A percentile compares a stretch with the other conserved stretches of the same genome.
Evolutionary conservation across 257 asterid genomes (phyloP).

Genomic region (Ocimum tenuiflorum): DNA sequence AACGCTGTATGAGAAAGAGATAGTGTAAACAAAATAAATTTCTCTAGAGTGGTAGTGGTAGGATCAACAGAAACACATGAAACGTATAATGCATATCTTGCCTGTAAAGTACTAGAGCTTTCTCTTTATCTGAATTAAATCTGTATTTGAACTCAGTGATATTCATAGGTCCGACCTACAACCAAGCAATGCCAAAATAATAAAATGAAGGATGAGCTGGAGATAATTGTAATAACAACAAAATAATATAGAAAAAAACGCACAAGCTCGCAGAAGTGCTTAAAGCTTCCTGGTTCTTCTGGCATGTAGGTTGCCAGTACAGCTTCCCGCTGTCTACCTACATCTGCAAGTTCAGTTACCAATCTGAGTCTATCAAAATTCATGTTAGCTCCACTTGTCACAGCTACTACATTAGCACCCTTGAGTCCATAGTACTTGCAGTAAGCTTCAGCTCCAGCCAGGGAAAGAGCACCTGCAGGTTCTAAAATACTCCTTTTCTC

Average conservation of each 20-base stretch:
- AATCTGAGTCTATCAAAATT: slow-evolving; percentile 84
- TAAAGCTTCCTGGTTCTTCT: slow-evolving; percentile 77
- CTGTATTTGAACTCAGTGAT: slow-evolving; percentile 86
- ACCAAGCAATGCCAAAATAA: slow-evolving; percentile 4
- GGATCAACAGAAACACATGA: slow-evolving; percentile 2
- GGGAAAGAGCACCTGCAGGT: slow-evolving; percentile 97
- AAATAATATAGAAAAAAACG: slow-evolving; percentile 13
- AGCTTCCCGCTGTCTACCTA: slow-evolving; percentile 81
- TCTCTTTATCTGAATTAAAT: slow-evolving; percentile 55
- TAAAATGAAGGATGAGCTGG: background rate
- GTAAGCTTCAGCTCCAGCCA: slow-evolving; percentile 95
- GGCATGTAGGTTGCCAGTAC: slow-evolving; percentile 77
- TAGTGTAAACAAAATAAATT: background rate
- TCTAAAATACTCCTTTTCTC: slow-evolving; percentile 94
- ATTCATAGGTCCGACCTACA: slow-evolving; percentile 82
- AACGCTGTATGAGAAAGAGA: slow-evolving; percentile 42
- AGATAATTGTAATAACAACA: background rate
- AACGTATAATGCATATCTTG: slow-evolving; percentile 29
- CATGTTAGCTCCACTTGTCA: slow-evolving; percentile 97
- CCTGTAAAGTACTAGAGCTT: slow-evolving; percentile 78
- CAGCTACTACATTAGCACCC: slow-evolving; percentile 75
- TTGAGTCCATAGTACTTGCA: slow-evolving; percentile 77
- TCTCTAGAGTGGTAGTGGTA: too few species aligned
- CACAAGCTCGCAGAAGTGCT: slow-evolving; percentile 63
- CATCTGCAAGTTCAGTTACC: slow-evolving; percentile 91